phyloP scores from a whole-genome alignment of 169 alveolate species.

The Cryptosporidium sp. region DNA sequence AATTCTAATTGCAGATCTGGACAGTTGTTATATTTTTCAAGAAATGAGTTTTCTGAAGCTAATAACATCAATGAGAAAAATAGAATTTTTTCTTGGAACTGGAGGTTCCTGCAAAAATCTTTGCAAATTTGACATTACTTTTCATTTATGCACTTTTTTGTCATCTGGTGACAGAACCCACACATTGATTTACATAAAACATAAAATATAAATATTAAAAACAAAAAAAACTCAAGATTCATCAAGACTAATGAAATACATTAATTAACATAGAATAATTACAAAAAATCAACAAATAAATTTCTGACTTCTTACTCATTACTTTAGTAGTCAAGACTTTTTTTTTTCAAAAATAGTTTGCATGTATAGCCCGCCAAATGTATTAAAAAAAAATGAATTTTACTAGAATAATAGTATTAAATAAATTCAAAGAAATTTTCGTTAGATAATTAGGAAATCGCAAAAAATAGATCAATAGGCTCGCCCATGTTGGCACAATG shows the following conservation, averaged over 20 bases:
- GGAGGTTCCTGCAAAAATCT: background rate
- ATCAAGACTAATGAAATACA: background rate
- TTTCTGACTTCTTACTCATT: background rate
- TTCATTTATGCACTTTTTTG: constrained; percentile 28
- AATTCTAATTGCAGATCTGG: background rate
- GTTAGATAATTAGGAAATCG: background rate
- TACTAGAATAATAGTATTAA: background rate
- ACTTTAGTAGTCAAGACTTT: background rate
- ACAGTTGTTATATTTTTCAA: background rate
- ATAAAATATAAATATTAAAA: constrained; percentile 1
- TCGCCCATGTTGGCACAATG: constrained; percentile 25
- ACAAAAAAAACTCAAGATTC: background rate
- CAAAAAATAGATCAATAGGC: constrained; percentile 68
- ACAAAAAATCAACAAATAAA: background rate
- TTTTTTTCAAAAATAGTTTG: background rate
- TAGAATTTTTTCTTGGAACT: background rate
- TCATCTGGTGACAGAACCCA: constrained; percentile 42
- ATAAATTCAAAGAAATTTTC: background rate
- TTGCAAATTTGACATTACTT: constrained; percentile 31
- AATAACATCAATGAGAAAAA: background rate
- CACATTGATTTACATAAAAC: constrained; percentile 8
- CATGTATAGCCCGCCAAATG: constrained; percentile 3
- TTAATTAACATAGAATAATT: background rate
- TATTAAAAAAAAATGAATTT: constrained; percentile 4
- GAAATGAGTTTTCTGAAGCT: constrained; percentile 1